Percentiles rank a stretch among this genome's conserved stretches.
phyloP scores from a whole-genome alignment of 495 filamentous ascomycete species.

The Hypoxylon lienhwacheense region DNA sequence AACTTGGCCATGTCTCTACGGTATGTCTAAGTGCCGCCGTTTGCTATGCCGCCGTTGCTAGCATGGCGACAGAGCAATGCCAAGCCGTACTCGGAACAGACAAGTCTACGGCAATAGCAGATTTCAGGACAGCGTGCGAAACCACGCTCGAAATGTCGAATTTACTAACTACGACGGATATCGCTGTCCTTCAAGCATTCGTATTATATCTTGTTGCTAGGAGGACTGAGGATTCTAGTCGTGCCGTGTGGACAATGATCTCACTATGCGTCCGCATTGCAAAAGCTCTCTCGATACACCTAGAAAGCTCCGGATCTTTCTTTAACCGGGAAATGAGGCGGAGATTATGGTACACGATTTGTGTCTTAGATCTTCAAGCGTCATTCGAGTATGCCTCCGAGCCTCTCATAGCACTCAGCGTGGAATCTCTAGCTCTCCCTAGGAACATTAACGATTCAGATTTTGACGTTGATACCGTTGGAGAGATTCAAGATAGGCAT shows the following conservation, averaged over 20 bases:
- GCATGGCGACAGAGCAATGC: slow-evolving; percentile 21
- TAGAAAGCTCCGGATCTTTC: slow-evolving; percentile 2
- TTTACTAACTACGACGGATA: slow-evolving; percentile 15
- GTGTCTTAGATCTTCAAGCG: slow-evolving; percentile 16
- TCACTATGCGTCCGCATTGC: slow-evolving; percentile 20
- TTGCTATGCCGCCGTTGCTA: slow-evolving; percentile 13
- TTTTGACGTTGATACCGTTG: slow-evolving; percentile 9
- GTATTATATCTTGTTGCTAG: slow-evolving; percentile 24
- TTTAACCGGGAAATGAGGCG: slow-evolving; percentile 16
- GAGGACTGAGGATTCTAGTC: slow-evolving; percentile 21
- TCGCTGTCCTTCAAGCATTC: slow-evolving; percentile 25
- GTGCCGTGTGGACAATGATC: slow-evolving; percentile 21
- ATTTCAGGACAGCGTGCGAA: slow-evolving; percentile 15
- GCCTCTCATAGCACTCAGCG: slow-evolving; percentile 7
- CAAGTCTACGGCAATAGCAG: not conserved
- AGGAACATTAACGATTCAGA: slow-evolving; percentile 17
- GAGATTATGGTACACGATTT: slow-evolving; percentile 27
- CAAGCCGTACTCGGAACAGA: slow-evolving; percentile 1
- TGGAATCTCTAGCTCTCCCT: not conserved
- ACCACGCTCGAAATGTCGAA: slow-evolving; percentile 13
- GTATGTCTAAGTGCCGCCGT: slow-evolving; percentile 8
- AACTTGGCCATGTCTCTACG: slow-evolving; percentile 3
- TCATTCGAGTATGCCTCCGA: slow-evolving; percentile 17
- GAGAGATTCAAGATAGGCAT: not conserved
- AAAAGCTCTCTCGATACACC: slow-evolving; percentile 6